These are phyloP conservation scores for Scutellaria baicalensis DNA, from an alignment of 257 asterid species.

Conservation along the genomic window DNA sequence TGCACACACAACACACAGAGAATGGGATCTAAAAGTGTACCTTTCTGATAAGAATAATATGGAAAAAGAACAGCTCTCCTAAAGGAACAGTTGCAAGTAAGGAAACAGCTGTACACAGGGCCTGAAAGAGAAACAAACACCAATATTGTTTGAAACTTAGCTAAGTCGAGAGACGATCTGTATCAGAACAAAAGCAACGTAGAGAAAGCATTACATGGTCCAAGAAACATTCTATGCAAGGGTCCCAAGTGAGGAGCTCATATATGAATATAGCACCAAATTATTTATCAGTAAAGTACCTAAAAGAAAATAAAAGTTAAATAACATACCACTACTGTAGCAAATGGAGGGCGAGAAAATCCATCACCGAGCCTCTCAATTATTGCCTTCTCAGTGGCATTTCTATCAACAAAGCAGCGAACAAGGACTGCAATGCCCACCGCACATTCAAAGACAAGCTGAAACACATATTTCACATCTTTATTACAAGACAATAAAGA, in stretches of 20 bases:
- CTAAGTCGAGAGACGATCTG: not conserved
- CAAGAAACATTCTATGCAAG: not conserved
- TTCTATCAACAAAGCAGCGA: slow-evolving; percentile 70
- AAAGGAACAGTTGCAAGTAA: slow-evolving; percentile 82
- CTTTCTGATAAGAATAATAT: slow-evolving; percentile 86
- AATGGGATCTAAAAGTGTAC: slow-evolving; percentile 21
- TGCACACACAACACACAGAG: not conserved
- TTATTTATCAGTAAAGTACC: not conserved
- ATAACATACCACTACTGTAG: slow-evolving; percentile 73
- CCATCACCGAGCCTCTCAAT: slow-evolving; percentile 83
- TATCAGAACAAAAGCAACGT: not conserved
- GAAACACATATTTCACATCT: slow-evolving; percentile 20
- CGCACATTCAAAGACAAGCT: slow-evolving; percentile 87
- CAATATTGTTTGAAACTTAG: not conserved
- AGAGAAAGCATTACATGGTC: not conserved
- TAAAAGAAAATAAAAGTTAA: not conserved
- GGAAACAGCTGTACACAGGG: slow-evolving; percentile 77
- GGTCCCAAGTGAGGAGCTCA: not conserved
- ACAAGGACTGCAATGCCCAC: slow-evolving; percentile 87
- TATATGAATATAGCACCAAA: too few species aligned
- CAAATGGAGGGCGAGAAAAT: slow-evolving; percentile 94
- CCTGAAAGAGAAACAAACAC: slow-evolving; percentile 41
- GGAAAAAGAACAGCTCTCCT: slow-evolving; percentile 92
- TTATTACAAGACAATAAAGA: slow-evolving; percentile 3
- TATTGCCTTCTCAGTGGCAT: slow-evolving; percentile 70